phyloP scores from a whole-genome alignment of 495 filamentous ascomycete species.

The Aspergillus ellipticus region DNA sequence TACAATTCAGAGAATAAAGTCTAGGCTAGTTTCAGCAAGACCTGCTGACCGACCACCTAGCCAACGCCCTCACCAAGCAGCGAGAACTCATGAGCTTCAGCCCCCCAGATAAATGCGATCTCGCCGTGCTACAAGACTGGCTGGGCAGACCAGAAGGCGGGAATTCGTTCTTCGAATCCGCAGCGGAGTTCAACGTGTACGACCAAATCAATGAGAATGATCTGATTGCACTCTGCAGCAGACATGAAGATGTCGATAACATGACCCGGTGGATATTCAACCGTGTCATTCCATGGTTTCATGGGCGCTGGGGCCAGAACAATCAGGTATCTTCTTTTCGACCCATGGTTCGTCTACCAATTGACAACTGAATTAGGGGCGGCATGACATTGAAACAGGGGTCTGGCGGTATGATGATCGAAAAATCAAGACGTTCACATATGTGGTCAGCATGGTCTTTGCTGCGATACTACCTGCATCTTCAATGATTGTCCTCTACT shows the following conservation, averaged over 20 bases:
- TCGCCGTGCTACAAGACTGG: background rate
- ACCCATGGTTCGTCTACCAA: background rate
- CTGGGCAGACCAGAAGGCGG: background rate
- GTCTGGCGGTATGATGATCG: background rate
- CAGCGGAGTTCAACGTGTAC: background rate
- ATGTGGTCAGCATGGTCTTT: conserved; percentile 22
- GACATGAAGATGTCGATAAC: conserved; percentile 2
- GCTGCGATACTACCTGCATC: conserved; percentile 26
- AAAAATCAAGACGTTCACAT: conserved; percentile 6
- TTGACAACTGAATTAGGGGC: background rate
- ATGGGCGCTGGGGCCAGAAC: conserved; percentile 10
- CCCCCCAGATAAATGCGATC: background rate
- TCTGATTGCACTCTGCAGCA: background rate
- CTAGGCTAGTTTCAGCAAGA: background rate
- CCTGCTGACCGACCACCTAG: background rate
- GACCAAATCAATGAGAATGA: background rate
- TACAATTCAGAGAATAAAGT: no score
- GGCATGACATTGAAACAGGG: background rate
- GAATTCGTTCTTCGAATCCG: background rate
- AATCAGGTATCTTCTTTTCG: conserved; percentile 4
- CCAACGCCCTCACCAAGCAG: conserved; percentile 1
- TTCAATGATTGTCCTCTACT: conserved; percentile 30
- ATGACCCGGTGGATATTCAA: conserved; percentile 5
- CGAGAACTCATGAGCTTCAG: background rate
- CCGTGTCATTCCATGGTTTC: background rate